Conservation (phyloP, 345 rosid genomes). For the Anacardium occidentale region DNA sequence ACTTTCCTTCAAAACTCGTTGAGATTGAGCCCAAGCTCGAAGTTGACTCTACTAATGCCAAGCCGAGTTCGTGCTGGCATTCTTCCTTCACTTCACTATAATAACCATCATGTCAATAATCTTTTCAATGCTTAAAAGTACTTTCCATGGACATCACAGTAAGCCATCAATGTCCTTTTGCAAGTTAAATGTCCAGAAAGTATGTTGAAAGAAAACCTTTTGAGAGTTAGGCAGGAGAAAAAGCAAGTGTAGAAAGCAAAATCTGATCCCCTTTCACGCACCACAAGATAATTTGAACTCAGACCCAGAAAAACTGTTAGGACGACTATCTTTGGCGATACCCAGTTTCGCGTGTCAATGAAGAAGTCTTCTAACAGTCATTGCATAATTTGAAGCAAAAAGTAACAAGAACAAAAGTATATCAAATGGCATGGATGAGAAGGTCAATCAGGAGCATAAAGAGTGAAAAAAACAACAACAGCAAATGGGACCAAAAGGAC, state of each 20-base stretch:
- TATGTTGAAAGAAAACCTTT: background rate
- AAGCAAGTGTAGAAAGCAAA: background rate
- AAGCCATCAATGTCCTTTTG: background rate
- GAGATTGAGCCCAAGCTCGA: too few species aligned
- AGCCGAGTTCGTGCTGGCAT: too few species aligned
- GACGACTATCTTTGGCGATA: background rate
- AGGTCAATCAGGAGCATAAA: background rate
- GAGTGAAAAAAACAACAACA: background rate
- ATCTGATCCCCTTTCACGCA: background rate
- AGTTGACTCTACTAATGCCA: too few species aligned
- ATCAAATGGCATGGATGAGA: background rate
- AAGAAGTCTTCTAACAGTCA: background rate
- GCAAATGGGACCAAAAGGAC: constrained; percentile 4
- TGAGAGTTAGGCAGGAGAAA: too few species aligned
- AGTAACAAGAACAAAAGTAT: background rate
- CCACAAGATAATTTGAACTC: background rate
- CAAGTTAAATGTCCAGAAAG: background rate
- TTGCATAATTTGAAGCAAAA: background rate
- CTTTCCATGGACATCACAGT: too few species aligned
- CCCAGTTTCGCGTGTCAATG: too few species aligned
- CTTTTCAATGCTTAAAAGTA: too few species aligned
- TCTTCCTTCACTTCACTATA: background rate
- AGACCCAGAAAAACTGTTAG: background rate
- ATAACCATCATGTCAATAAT: too few species aligned
- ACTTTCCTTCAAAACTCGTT: too few species aligned